Evolutionary conservation across 106 monocot species (phyloP).

Genomic region (Allium cepa): DNA sequence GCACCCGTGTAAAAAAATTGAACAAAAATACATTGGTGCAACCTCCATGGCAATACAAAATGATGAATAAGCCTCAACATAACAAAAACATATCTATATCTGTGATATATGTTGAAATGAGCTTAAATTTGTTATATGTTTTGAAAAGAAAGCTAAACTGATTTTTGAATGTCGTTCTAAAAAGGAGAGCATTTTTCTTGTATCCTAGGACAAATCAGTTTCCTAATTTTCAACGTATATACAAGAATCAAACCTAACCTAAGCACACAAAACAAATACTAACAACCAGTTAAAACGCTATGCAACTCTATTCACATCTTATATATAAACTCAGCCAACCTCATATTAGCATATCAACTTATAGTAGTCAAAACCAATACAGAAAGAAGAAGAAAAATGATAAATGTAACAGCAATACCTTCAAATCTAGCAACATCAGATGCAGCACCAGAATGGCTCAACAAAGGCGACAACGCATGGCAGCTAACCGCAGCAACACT

Average conservation of each 20-base stretch:
- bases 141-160: no score
- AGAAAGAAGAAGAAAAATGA: background rate
- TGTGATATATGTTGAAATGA: no score
- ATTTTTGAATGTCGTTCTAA: no score
- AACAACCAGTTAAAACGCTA: background rate
- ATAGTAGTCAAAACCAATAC: background rate
- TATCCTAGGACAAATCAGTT: background rate
- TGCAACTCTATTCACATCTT: background rate
- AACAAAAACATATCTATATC: no score
- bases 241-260: background rate
- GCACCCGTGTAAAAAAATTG: no score
- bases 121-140: no score
- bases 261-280: background rate
- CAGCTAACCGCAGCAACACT: slow-evolving; percentile 26
- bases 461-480: slow-evolving; percentile 35
- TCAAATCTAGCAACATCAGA: background rate
- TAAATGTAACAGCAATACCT: background rate
- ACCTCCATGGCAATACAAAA: no score
- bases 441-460: slow-evolving; percentile 17
- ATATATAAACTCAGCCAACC: background rate
- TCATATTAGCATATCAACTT: background rate
- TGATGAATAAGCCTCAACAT: no score
- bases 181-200: no score
- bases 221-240: background rate
- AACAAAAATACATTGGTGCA: no score